These are phyloP conservation scores for Crithidia expoeki DNA, from an alignment of 208 protist genomes.

Conservation along the genomic window DNA sequence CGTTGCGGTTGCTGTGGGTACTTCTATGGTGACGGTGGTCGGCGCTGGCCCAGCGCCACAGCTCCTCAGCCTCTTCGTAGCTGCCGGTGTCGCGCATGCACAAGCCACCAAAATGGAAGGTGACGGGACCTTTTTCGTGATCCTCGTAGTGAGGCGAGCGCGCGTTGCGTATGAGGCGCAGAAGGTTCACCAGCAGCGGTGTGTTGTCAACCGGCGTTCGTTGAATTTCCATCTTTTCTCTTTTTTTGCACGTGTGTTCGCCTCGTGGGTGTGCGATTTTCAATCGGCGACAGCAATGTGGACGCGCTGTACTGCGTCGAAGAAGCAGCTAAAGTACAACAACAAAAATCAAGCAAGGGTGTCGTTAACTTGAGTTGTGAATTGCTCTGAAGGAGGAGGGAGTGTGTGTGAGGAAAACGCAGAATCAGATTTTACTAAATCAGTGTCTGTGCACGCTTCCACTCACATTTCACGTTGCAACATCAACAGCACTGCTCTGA, in stretches of 20 bases:
- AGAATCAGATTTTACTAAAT: too few relatives aligned
- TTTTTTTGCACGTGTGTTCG: not conserved
- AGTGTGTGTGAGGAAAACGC: too few relatives aligned
- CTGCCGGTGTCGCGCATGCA: slow-evolving; percentile 40
- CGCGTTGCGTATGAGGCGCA: slow-evolving; percentile 54
- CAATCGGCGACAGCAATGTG: too few relatives aligned
- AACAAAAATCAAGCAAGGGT: too few relatives aligned
- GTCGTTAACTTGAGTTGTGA: too few relatives aligned
- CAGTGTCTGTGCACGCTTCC: too few relatives aligned
- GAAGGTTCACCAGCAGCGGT: slow-evolving; percentile 49
- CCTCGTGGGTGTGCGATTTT: too few relatives aligned
- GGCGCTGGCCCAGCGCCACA: slow-evolving; percentile 31
- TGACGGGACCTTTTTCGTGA: slow-evolving; percentile 29
- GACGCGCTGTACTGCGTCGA: too few relatives aligned
- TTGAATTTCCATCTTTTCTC: slow-evolving; percentile 22
- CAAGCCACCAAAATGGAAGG: slow-evolving; percentile 51
- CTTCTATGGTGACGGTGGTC: not conserved
- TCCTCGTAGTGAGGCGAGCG: slow-evolving; percentile 39
- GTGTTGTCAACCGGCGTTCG: slow-evolving; percentile 37
- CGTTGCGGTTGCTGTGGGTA: not conserved
- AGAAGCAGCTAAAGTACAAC: too few relatives aligned
- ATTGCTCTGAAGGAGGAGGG: too few relatives aligned
- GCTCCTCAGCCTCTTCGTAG: slow-evolving; percentile 41
- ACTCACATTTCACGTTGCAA: too few relatives aligned
- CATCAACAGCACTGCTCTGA: too few relatives aligned